These are phyloP conservation scores for Deuterostichococcus epilithicus DNA, from an alignment of 139 green algal genomes.

Conservation along the genomic window DNA sequence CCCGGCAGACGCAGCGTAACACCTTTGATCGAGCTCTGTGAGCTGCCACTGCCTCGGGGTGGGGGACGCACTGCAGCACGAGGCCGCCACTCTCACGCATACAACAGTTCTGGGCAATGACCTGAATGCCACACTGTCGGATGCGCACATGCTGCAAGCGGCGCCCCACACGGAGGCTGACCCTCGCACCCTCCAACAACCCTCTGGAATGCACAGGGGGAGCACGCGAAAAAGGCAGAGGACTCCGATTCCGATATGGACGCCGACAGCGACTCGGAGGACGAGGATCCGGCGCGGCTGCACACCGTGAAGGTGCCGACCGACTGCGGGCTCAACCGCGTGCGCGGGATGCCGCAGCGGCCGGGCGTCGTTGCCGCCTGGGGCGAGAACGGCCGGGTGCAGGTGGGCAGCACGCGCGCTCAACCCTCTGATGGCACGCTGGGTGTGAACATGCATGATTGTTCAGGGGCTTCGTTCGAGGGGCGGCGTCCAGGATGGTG, in stretches of 20 bases:
- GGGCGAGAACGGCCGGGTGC: constrained; percentile 81
- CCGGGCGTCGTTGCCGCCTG: constrained; percentile 84
- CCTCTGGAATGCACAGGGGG: too few species aligned
- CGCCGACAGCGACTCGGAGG: constrained; percentile 43
- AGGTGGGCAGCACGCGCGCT: constrained; percentile 24
- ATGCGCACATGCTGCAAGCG: too few species aligned
- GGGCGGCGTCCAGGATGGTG: neutral
- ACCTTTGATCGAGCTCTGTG: too few species aligned
- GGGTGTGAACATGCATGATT: neutral
- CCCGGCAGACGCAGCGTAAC: too few species aligned
- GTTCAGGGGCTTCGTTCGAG: neutral
- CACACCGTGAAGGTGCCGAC: constrained; percentile 62
- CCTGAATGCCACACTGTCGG: too few species aligned
- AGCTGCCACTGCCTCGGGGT: too few species aligned
- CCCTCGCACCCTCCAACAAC: too few species aligned
- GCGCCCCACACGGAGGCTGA: too few species aligned
- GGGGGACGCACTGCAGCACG: too few species aligned
- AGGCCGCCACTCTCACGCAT: too few species aligned
- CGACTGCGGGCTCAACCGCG: constrained; percentile 83
- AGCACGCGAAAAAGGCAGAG: constrained; percentile 53
- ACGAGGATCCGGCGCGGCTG: constrained; percentile 41
- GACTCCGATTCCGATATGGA: neutral
- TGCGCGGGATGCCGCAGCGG: constrained; percentile 86
- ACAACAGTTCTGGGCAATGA: too few species aligned
- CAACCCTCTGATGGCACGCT: neutral